Percentiles rank a stretch among this genome's conserved stretches.
Conservation (phyloP, 306 rosid species). For the Corylus americana region DNA sequence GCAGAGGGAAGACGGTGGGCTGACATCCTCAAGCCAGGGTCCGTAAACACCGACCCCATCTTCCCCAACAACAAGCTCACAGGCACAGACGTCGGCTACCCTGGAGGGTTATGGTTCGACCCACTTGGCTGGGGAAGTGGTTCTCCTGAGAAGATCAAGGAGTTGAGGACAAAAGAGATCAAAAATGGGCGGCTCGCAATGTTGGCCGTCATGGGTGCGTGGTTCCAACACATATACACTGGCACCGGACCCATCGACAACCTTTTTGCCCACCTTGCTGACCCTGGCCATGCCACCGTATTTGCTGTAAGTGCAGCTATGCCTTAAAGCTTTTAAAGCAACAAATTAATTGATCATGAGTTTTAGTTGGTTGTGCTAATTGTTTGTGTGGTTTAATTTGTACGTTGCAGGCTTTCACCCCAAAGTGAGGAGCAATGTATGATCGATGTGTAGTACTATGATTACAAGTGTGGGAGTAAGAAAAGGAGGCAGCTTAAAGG, state of each 20-base stretch:
- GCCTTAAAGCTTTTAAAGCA: background rate
- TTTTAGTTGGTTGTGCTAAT: slow-evolving; percentile 17
- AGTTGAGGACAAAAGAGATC: slow-evolving; percentile 75
- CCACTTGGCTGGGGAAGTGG: slow-evolving; percentile 79
- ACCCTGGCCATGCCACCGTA: slow-evolving; percentile 76
- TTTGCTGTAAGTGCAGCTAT: slow-evolving; percentile 49
- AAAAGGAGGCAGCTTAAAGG: slow-evolving; percentile 1
- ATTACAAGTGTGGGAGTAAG: slow-evolving; percentile 24
- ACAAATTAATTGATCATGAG: background rate
- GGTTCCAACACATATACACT: slow-evolving; percentile 80
- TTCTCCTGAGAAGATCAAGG: slow-evolving; percentile 69
- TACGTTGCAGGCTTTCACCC: slow-evolving; percentile 64
- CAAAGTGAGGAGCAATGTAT: slow-evolving; percentile 43
- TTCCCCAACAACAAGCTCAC: slow-evolving; percentile 86
- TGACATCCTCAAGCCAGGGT: slow-evolving; percentile 67
- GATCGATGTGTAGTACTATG: background rate
- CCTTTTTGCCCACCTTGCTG: slow-evolving; percentile 81
- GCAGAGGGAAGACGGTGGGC: slow-evolving; percentile 84
- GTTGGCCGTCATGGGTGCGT: slow-evolving; percentile 83
- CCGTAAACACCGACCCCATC: slow-evolving; percentile 71
- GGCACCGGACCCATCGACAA: slow-evolving; percentile 80
- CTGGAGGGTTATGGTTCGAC: slow-evolving; percentile 74
- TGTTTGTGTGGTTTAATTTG: background rate
- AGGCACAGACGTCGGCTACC: slow-evolving; percentile 75
- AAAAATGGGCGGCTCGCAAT: slow-evolving; percentile 74